Evolutionary conservation across 306 rosid species (phyloP).

Genomic region (Cucurbita pepo): DNA sequence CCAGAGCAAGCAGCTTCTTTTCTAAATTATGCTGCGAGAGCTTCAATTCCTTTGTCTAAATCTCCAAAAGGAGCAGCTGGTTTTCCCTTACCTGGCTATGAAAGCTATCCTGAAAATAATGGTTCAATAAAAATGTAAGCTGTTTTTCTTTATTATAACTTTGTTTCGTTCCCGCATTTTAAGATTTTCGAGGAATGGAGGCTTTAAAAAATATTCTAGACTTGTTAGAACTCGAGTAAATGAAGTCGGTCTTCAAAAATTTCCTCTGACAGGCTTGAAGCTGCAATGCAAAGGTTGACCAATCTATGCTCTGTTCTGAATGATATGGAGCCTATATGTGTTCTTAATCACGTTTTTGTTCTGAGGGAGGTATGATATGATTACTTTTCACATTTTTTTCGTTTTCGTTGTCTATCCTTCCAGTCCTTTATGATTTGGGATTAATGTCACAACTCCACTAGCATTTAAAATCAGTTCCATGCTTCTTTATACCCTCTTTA

Average conservation of each 20-base stretch:
- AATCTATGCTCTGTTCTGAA: constrained; percentile 91
- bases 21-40: constrained; percentile 73
- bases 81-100: constrained; percentile 86
- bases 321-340: constrained; percentile 98
- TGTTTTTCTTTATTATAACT: constrained; percentile 2
- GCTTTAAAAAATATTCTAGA: not conserved
- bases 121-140: constrained; percentile 80
- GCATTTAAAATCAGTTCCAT: not conserved
- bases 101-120: constrained; percentile 91
- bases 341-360: constrained; percentile 84
- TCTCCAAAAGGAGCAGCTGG: constrained; percentile 73
- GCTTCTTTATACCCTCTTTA: not conserved
- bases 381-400: not conserved
- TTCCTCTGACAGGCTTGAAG: constrained; percentile 65
- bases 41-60: constrained; percentile 50
- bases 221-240: too few species aligned
- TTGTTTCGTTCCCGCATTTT: not conserved
- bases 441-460: not conserved
- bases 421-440: not conserved
- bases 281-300: constrained; percentile 97
- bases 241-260: not conserved
- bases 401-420: not conserved
- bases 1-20: constrained; percentile 93
- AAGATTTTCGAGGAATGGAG: not conserved
- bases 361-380: constrained; percentile 61